phyloP scores from a whole-genome alignment of 352 stramenopile genomes.

The Globisporangium takayamanum region DNA sequence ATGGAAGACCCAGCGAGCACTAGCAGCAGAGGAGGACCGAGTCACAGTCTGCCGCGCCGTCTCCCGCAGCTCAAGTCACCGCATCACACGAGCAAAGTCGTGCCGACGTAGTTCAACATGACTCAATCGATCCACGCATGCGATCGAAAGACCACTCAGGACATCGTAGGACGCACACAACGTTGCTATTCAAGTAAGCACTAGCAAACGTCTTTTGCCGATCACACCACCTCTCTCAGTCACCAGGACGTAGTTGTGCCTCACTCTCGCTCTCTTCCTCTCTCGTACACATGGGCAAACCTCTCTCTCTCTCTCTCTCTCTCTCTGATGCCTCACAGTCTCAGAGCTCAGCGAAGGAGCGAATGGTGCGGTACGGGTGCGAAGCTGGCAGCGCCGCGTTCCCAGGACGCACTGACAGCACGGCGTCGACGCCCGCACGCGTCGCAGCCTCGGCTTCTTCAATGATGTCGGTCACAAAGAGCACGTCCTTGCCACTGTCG shows the following conservation, averaged over 20 bases:
- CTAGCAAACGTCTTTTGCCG: too few relatives aligned
- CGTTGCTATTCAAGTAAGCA: too few relatives aligned
- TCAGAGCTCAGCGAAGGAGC: slow-evolving; percentile 55
- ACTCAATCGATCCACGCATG: neutral
- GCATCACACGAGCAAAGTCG: slow-evolving; percentile 12
- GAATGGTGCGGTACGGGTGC: slow-evolving; percentile 49
- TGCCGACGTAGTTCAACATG: slow-evolving; percentile 7
- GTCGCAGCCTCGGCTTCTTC: slow-evolving; percentile 78
- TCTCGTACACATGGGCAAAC: too few relatives aligned
- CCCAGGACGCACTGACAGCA: slow-evolving; percentile 81
- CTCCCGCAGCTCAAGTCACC: slow-evolving; percentile 3
- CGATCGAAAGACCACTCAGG: too few relatives aligned
- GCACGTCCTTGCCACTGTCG: slow-evolving; percentile 65
- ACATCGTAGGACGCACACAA: too few relatives aligned
- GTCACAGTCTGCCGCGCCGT: neutral
- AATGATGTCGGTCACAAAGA: slow-evolving; percentile 88
- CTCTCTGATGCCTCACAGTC: neutral
- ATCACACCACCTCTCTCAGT: too few relatives aligned
- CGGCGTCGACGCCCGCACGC: slow-evolving; percentile 52
- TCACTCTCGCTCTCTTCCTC: neutral
- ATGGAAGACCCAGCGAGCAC: neutral
- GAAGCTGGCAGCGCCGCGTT: slow-evolving; percentile 65
- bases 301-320: neutral
- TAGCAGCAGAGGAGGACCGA: neutral
- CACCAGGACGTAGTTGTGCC: neutral